Conservation (phyloP, 805 yeast species). For the Kluyveromyces lactis region DNA sequence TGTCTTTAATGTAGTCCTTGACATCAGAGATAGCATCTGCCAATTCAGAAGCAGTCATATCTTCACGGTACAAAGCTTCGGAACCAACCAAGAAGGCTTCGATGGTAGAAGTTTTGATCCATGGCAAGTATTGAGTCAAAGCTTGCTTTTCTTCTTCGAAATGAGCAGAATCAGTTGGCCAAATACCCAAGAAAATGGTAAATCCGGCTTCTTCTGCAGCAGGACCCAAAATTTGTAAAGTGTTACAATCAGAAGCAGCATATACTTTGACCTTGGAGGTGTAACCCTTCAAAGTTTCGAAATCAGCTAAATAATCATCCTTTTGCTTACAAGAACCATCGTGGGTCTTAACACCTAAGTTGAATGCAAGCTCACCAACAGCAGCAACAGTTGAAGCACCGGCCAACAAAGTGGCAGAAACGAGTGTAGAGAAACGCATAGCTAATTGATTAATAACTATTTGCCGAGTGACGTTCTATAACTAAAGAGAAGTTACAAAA, state of each 20-base stretch:
- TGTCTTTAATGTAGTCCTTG: slow-evolving; percentile 48
- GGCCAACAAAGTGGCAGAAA: slow-evolving; percentile 35
- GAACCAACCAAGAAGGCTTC: slow-evolving; percentile 85
- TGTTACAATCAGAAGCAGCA: slow-evolving; percentile 91
- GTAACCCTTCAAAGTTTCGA: slow-evolving; percentile 49
- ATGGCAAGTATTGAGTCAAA: slow-evolving; percentile 61
- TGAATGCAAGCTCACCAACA: slow-evolving; percentile 69
- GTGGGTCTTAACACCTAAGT: slow-evolving; percentile 76
- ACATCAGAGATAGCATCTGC: slow-evolving; percentile 59
- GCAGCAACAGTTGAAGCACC: slow-evolving; percentile 45
- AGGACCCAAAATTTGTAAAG: slow-evolving; percentile 76
- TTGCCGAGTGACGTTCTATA: neutral
- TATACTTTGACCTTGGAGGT: slow-evolving; percentile 70
- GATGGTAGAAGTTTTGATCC: slow-evolving; percentile 57
- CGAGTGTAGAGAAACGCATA: slow-evolving; percentile 33
- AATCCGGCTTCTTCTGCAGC: slow-evolving; percentile 76
- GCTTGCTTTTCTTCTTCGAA: slow-evolving; percentile 69
- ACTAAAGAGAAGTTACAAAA: neutral
- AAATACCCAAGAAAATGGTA: slow-evolving; percentile 73
- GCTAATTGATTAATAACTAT: neutral
- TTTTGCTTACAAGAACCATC: slow-evolving; percentile 70
- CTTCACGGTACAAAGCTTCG: slow-evolving; percentile 89
- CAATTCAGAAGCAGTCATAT: slow-evolving; percentile 65
- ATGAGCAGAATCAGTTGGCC: slow-evolving; percentile 88
- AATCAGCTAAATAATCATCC: slow-evolving; percentile 61